These are phyloP conservation scores for Podila clonocystis DNA, from an alignment of 192 early-diverging fungal genomes.

Conservation along the genomic window DNA sequence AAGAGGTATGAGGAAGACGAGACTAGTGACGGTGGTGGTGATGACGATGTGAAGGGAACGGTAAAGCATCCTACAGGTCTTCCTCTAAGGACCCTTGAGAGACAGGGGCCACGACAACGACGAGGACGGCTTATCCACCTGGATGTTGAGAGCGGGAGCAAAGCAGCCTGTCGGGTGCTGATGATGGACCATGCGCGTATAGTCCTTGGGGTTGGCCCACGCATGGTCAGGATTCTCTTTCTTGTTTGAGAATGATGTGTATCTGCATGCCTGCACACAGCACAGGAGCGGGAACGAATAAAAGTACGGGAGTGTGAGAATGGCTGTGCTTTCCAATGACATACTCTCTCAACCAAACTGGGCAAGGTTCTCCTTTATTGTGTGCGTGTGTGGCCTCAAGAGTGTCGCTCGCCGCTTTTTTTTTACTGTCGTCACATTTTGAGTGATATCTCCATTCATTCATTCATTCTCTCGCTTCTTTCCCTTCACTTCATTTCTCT, in stretches of 20 bases:
- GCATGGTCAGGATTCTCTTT: conserved; percentile 30
- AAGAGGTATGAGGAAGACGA: not conserved
- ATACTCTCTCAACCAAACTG: not conserved
- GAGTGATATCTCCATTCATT: not conserved
- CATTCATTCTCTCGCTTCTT: not conserved
- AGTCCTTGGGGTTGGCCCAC: conserved; percentile 33
- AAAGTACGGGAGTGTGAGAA: too few species aligned
- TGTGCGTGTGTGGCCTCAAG: conserved; percentile 6
- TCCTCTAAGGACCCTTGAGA: not conserved
- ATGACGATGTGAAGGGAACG: not conserved
- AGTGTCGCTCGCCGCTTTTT: not conserved
- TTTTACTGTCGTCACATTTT: not conserved
- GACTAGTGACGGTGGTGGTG: not conserved
- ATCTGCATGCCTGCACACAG: not conserved
- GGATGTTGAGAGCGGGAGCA: conserved; percentile 16
- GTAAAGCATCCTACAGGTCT: not conserved
- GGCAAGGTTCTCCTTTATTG: conserved; percentile 26
- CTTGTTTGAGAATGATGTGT: conserved; percentile 9
- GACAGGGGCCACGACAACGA: not conserved
- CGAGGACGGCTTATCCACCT: conserved; percentile 15
- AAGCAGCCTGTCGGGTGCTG: conserved; percentile 21
- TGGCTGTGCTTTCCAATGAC: too few species aligned
- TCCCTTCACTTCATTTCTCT: not conserved
- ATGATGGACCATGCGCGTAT: conserved; percentile 44
- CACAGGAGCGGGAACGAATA: too few species aligned